Base-by-base conservation (phyloP, 495 filamentous ascomycete genomes). In the Hapsidospora chrysogenum region DNA sequence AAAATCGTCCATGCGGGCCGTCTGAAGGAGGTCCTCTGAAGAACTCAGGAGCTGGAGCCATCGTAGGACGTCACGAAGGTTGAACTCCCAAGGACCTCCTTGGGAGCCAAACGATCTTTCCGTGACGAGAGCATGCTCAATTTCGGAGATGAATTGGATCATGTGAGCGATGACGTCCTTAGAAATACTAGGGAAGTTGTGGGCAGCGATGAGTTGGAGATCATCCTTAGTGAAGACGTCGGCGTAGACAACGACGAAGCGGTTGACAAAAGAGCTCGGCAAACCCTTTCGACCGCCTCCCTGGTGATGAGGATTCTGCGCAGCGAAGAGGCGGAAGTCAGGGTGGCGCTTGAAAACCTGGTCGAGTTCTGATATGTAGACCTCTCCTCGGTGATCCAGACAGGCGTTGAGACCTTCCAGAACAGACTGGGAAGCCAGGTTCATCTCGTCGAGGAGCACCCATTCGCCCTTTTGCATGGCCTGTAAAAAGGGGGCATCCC, bases 391-490 rank as follows among this genome's bases (percentile, higher is more conserved):
- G 49, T 99, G 92, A 58, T 99, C 92, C 17, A 99, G 64, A 58
- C 92, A 96, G 11, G 89, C 86, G 45, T 99, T 99, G 13, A 99
- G 63, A 41, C 92, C 92, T 54, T 99, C 92, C 2, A 99, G 74
- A 17, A 99, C 85, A 4, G 86, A 92, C 50, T 96, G 92, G 0
- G 92, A 96, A 2, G 92, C 92, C 33, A 99, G 50, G 46, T 99
- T 99, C 92, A 99, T 95, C 62, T 99, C 92, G 53, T 99, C 92
- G 1, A 99, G 61, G 7, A 99, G 58, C 6, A 96, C 87, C 92
- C 92, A 99, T 42, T 86, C 74, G 9, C 92, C 92, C 30, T 71
- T 75, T 50, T 92, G 86, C 87, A 99, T 96, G 7, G 92, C 92
- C 50, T 78, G 76, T 22, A 99, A 59, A 49, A 96, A 99, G 1